phyloP scores from a whole-genome alignment of 1,284 basidiomycete genomes.

The Irpex lacteus region DNA sequence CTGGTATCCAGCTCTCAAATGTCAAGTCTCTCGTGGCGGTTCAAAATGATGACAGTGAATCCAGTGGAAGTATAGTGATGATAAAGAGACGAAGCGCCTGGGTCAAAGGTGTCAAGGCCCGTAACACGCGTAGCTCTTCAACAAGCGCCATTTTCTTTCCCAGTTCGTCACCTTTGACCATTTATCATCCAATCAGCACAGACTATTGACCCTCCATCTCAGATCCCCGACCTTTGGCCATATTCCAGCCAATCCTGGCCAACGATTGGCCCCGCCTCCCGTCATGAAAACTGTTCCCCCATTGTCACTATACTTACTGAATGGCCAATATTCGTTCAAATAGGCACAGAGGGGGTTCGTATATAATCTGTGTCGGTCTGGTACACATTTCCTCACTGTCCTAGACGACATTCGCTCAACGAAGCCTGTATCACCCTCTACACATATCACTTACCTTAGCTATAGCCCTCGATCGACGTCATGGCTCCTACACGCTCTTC shows the following conservation, averaged over 20 bases:
- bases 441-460: too few species aligned
- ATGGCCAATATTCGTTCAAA: not conserved
- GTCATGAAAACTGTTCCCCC: not conserved
- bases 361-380: not conserved
- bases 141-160: not conserved
- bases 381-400: not conserved
- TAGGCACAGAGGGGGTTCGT: not conserved
- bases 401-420: not conserved
- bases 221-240: not conserved
- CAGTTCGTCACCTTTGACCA: not conserved
- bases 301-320: not conserved
- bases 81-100: not conserved
- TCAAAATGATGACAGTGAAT: too few species aligned
- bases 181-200: not conserved
- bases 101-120: not conserved
- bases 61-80: too few species aligned
- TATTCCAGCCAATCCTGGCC: not conserved
- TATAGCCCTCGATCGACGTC: not conserved
- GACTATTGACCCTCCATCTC: not conserved
- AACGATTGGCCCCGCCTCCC: not conserved
- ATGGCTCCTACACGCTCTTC: not conserved
- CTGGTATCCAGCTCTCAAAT: too few species aligned
- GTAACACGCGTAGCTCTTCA: too few species aligned
- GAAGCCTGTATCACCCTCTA: not conserved
- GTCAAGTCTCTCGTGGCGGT: too few species aligned